Evolutionary conservation across 352 stramenopile species (phyloP).

Genomic region (Phytopythium vexans): DNA sequence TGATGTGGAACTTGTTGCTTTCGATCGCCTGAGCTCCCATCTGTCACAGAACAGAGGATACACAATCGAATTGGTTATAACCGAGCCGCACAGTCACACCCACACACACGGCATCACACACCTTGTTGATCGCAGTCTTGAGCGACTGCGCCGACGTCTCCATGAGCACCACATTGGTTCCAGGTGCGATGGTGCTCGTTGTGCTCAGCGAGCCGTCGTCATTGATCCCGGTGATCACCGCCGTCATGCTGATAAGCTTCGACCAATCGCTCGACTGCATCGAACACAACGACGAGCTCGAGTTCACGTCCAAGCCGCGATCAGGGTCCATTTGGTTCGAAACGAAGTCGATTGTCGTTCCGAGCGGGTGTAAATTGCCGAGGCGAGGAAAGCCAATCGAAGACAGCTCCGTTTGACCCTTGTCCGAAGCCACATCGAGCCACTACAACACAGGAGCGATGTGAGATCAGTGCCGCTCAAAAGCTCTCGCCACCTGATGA

Average conservation of each 20-base stretch:
- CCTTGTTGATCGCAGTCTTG: constrained; percentile 84
- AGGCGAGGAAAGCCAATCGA: constrained; percentile 79
- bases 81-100: not conserved
- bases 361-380: constrained; percentile 78
- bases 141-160: constrained; percentile 76
- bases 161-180: constrained; percentile 86
- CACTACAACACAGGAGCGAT: constrained; percentile 29
- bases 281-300: constrained; percentile 59
- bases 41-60: constrained; percentile 15
- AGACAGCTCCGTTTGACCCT: constrained; percentile 64
- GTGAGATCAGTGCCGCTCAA: not conserved
- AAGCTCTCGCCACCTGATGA: not conserved
- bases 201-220: constrained; percentile 79
- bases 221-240: constrained; percentile 84
- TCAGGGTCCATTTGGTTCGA: constrained; percentile 72
- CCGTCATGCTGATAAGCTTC: constrained; percentile 82
- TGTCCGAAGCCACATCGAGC: constrained; percentile 77
- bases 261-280: constrained; percentile 84
- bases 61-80: not conserved
- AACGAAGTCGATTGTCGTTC: constrained; percentile 78
- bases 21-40: constrained; percentile 74
- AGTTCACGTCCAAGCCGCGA: constrained; percentile 43
- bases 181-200: constrained; percentile 70
- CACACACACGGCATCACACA: constrained; percentile 9
- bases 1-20: constrained; percentile 79